A percentile compares a stretch with the other conserved stretches of the same genome.
Conservation (phyloP, 225 moss, liverwort and hornwort species). For the Marchantia paleacea region DNA sequence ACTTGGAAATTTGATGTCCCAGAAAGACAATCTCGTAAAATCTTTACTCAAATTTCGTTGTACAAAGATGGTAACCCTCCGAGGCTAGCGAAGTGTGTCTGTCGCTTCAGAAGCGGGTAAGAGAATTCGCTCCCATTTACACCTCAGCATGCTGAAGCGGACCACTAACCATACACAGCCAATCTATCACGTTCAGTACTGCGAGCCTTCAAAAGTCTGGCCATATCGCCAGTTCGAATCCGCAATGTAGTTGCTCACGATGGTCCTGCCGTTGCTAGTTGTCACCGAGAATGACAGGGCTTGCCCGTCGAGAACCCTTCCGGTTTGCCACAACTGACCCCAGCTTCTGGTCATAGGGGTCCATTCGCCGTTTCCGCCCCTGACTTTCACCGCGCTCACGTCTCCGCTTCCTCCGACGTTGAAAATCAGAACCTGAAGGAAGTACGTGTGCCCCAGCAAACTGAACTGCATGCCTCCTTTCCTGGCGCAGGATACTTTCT, state of each 20-base stretch:
- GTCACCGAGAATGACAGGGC: constrained; percentile 11
- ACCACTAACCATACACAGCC: not conserved
- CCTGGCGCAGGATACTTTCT: not conserved
- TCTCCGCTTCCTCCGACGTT: constrained; percentile 11
- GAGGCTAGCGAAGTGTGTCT: too few relatives aligned
- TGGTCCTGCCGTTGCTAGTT: not conserved
- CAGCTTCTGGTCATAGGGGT: not conserved
- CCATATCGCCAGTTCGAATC: constrained; percentile 3
- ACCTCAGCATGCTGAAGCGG: constrained; percentile 1
- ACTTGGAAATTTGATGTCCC: too few relatives aligned
- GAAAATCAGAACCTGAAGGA: constrained; percentile 10
- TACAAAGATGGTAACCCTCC: not conserved
- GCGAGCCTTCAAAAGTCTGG: not conserved
- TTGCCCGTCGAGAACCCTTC: not conserved
- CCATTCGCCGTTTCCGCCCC: not conserved
- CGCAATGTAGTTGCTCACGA: not conserved
- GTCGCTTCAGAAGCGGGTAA: not conserved
- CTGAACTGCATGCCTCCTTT: not conserved
- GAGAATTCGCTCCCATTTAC: not conserved
- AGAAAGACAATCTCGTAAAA: too few relatives aligned
- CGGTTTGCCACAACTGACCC: constrained; percentile 1
- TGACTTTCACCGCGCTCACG: not conserved
- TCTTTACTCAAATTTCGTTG: too few relatives aligned
- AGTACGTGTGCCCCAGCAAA: not conserved
- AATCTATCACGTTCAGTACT: not conserved